A percentile compares a stretch with the other conserved stretches of the same genome.
phyloP scores from a whole-genome alignment of 73 alveolate genomes.

The Paraurostyla sp. region DNA sequence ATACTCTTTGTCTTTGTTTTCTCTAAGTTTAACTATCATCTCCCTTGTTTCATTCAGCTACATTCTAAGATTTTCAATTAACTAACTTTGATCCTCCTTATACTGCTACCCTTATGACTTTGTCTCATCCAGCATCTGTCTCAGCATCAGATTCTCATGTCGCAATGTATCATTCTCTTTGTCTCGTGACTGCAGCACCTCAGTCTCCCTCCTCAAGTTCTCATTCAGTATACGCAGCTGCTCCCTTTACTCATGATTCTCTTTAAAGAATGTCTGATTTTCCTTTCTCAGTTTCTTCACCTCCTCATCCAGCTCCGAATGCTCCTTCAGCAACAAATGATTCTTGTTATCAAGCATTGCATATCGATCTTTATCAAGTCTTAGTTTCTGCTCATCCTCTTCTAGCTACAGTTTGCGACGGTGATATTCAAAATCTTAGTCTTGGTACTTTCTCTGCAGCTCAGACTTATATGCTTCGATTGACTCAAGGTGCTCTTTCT shows the following conservation, averaged over 20 bases:
- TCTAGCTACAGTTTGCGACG: constrained; percentile 69
- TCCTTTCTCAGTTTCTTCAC: constrained; percentile 38
- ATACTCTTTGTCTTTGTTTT: constrained; percentile 52
- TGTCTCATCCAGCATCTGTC: constrained; percentile 22
- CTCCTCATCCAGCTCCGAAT: constrained; percentile 24
- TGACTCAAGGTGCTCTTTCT: constrained; percentile 59
- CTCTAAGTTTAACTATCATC: constrained; percentile 18
- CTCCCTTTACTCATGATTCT: constrained; percentile 60
- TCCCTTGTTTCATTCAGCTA: constrained; percentile 70
- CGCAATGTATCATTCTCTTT: background rate
- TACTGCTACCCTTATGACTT: background rate
- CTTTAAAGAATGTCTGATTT: constrained; percentile 38
- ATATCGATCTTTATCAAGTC: constrained; percentile 62
- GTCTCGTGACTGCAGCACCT: constrained; percentile 1
- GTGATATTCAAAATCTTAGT: constrained; percentile 58
- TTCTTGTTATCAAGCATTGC: constrained; percentile 55
- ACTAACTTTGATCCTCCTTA: constrained; percentile 45
- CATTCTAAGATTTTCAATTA: constrained; percentile 57
- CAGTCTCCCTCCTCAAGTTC: constrained; percentile 67
- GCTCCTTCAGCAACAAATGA: constrained; percentile 54
- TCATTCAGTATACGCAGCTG: constrained; percentile 61
- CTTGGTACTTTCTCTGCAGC: constrained; percentile 63
- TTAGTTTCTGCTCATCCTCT: constrained; percentile 66
- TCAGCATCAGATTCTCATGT: constrained; percentile 27
- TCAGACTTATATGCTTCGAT: constrained; percentile 62